Evolutionary conservation across 2,329 filamentous ascomycete species (phyloP).

Genomic region (Pseudogymnoascus sp.): DNA sequence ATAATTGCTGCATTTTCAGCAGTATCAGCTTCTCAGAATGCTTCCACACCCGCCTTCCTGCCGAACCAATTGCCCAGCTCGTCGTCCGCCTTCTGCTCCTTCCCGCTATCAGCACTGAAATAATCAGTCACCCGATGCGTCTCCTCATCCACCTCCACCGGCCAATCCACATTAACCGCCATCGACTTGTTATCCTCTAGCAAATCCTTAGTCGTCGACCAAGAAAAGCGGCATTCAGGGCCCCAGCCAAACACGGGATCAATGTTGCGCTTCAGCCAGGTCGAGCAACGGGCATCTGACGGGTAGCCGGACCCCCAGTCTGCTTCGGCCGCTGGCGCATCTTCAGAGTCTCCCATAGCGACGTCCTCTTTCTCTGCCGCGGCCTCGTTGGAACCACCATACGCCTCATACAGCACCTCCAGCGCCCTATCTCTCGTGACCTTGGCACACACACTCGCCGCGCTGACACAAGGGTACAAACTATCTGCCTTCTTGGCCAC

Average conservation of each 20-base stretch:
- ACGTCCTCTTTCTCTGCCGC: constrained; percentile 26
- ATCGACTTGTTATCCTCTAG: constrained; percentile 62
- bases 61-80: constrained; percentile 83
- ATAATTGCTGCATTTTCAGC: not conserved
- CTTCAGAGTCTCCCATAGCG: constrained; percentile 12
- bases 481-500: constrained; percentile 90
- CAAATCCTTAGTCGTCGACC: constrained; percentile 92
- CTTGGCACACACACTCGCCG: constrained; percentile 90
- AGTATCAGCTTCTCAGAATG: constrained; percentile 20
- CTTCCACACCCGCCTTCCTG: constrained; percentile 22
- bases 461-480: constrained; percentile 85
- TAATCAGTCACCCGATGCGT: constrained; percentile 69
- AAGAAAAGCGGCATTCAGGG: constrained; percentile 85
- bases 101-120: constrained; percentile 38
- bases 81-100: constrained; percentile 31
- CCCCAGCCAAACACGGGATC: constrained; percentile 95
- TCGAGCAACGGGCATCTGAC: constrained; percentile 70
- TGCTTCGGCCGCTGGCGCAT: constrained; percentile 29
- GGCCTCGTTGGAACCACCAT: constrained; percentile 29
- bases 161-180: constrained; percentile 76
- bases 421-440: constrained; percentile 88
- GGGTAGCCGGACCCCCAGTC: constrained; percentile 92
- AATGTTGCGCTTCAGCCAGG: constrained; percentile 81
- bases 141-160: constrained; percentile 62
- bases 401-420: constrained; percentile 63